Evolutionary conservation across 441 rosid species (phyloP).

Genomic region (Lagerstroemia fauriei): DNA sequence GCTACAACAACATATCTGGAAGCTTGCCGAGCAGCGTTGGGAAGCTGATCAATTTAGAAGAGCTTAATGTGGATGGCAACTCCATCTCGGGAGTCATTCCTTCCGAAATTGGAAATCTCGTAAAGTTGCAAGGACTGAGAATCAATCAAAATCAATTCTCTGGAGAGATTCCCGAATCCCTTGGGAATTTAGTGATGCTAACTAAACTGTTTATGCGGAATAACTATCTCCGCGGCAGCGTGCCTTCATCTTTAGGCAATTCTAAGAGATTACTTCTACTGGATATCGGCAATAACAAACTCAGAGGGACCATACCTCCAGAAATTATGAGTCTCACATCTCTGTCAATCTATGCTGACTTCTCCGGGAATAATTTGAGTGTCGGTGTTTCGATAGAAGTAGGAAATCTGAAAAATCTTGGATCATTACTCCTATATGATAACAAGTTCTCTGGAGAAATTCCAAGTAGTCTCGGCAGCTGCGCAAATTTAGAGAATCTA

Average conservation of each 20-base stretch:
- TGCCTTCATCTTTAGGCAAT: constrained; percentile 14
- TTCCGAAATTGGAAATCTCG: constrained; percentile 24
- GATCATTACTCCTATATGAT: constrained; percentile 1
- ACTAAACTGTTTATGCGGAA: background rate
- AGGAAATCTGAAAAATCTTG: background rate
- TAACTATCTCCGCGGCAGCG: constrained; percentile 17
- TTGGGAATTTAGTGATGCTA: constrained; percentile 22
- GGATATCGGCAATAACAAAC: background rate
- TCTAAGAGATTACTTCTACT: background rate
- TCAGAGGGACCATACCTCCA: background rate
- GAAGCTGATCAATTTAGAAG: background rate
- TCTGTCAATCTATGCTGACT: background rate
- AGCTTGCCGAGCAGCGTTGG: background rate
- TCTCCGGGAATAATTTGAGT: constrained; percentile 6
- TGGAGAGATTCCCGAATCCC: constrained; percentile 33
- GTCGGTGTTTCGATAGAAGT: constrained; percentile 4
- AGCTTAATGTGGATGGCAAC: background rate
- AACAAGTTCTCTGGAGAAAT: constrained; percentile 23
- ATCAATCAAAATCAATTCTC: constrained; percentile 37
- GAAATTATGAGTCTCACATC: constrained; percentile 6
- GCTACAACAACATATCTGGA: background rate
- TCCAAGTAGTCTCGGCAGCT: constrained; percentile 8
- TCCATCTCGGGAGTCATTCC: background rate
- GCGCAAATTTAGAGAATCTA: constrained; percentile 9
- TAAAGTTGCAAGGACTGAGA: constrained; percentile 2